A percentile compares a stretch with the other conserved stretches of the same genome.
Evolutionary conservation across 2,329 filamentous ascomycete species (phyloP).

Genomic region (Gyromitra esculenta): DNA sequence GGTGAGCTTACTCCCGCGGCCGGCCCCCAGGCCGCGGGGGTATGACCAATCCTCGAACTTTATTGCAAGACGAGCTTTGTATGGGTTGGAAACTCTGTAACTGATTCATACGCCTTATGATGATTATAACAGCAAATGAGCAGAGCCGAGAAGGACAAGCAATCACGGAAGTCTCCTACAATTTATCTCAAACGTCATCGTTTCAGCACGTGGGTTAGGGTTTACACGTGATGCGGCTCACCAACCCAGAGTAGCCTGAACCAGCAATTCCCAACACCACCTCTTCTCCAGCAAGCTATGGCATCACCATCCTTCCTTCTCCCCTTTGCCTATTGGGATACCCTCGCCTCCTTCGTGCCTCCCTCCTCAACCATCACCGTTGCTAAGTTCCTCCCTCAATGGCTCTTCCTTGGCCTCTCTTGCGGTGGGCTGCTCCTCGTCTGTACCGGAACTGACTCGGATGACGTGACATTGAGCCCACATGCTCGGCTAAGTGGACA

Average conservation of each 20-base stretch:
- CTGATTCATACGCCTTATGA: too few species aligned
- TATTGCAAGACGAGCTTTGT: too few species aligned
- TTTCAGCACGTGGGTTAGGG: neutral
- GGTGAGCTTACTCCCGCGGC: too few species aligned
- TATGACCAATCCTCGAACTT: too few species aligned
- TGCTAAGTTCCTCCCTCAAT: slow-evolving; percentile 33
- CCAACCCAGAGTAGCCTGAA: slow-evolving; percentile 8
- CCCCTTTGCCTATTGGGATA: slow-evolving; percentile 52
- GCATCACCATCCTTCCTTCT: slow-evolving; percentile 49
- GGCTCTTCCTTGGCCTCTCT: slow-evolving; percentile 51
- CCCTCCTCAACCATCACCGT: slow-evolving; percentile 30
- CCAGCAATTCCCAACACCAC: slow-evolving; percentile 34
- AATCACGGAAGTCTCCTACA: neutral
- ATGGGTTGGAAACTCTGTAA: too few species aligned
- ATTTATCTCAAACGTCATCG: neutral
- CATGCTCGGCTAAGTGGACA: slow-evolving; percentile 54
- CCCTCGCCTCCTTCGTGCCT: slow-evolving; percentile 23
- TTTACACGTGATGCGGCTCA: slow-evolving; percentile 42
- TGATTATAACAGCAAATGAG: neutral
- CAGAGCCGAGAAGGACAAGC: neutral
- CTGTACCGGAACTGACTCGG: slow-evolving; percentile 8
- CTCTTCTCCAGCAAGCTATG: slow-evolving; percentile 39
- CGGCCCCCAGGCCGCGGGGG: too few species aligned
- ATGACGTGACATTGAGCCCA: slow-evolving; percentile 3
- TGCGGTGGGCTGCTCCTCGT: slow-evolving; percentile 46